A percentile compares a stretch with the other conserved stretches of the same genome.
These are phyloP conservation scores for Cryphonectria japonica DNA, from an alignment of 2,329 filamentous ascomycete species.

Conservation along the genomic window DNA sequence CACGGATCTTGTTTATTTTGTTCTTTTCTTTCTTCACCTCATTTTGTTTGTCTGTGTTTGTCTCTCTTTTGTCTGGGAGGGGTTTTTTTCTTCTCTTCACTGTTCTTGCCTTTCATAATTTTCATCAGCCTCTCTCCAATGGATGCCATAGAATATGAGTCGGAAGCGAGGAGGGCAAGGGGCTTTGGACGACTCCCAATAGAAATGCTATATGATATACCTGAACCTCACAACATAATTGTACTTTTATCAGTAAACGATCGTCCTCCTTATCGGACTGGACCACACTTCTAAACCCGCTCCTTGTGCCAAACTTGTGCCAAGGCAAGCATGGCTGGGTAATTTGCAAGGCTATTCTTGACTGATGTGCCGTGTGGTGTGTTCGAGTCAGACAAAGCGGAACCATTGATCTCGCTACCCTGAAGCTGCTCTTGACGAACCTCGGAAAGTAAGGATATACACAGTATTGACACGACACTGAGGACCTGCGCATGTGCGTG, in stretches of 20 bases:
- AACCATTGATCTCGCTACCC: conserved; percentile 8
- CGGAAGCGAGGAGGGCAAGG: not conserved
- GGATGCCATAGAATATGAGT: not conserved
- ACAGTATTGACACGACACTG: not conserved
- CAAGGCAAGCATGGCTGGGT: not conserved
- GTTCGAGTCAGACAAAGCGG: conserved; percentile 3
- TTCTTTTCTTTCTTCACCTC: not conserved
- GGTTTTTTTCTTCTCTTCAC: not conserved
- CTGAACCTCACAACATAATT: not conserved
- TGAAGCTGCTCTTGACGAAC: not conserved
- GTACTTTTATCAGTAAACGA: not conserved
- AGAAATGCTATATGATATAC: not conserved
- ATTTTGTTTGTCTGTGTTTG: not conserved
- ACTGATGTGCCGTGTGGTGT: not conserved
- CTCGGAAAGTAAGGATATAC: not conserved
- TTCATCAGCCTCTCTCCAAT: not conserved
- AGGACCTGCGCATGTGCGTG: not conserved
- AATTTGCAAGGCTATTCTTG: conserved; percentile 2
- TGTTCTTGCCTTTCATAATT: not conserved
- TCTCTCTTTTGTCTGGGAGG: not conserved
- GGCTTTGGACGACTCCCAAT: not conserved
- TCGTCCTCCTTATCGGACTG: not conserved
- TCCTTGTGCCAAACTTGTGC: no score
- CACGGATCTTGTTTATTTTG: not conserved
- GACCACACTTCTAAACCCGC: not conserved